These are phyloP conservation scores for Tylopilus plumbeoviolaceoides DNA, from an alignment of 768 basidiomycete genomes.

Conservation along the genomic window DNA sequence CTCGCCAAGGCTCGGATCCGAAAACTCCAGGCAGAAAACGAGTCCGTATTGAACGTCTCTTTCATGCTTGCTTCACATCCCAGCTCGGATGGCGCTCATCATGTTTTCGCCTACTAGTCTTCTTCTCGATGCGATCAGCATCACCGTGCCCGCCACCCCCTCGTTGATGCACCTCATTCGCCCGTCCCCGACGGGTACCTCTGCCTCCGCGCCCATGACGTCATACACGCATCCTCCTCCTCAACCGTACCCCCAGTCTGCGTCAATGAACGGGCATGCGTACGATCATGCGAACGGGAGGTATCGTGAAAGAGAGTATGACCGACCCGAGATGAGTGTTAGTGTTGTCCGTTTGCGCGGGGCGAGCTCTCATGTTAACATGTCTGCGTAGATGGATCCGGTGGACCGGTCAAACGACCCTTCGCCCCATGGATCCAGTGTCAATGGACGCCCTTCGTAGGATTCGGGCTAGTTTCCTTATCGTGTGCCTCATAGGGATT, in stretches of 20 bases:
- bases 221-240: constrained; percentile 16
- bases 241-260: constrained; percentile 3
- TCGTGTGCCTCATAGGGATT: background rate
- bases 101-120: constrained; percentile 15
- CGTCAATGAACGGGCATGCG: constrained; percentile 23
- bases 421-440: constrained; percentile 19
- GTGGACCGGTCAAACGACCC: constrained; percentile 18
- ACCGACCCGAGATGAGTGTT: constrained; percentile 16
- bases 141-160: constrained; percentile 29
- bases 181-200: constrained; percentile 24
- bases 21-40: constrained; percentile 31
- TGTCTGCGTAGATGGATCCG: constrained; percentile 6
- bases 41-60: constrained; percentile 17
- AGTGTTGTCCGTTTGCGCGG: background rate
- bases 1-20: constrained; percentile 26
- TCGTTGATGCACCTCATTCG: constrained; percentile 30
- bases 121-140: constrained; percentile 32
- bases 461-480: background rate
- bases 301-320: constrained; percentile 25
- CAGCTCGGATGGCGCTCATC: background rate
- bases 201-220: constrained; percentile 15
- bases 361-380: background rate
- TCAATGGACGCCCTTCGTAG: constrained; percentile 25
- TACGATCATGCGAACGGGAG: constrained; percentile 26
- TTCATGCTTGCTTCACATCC: background rate